Percentiles rank a stretch among this genome's conserved stretches.
phyloP scores from a whole-genome alignment of 768 basidiomycete genomes.

The Paxillus ammoniavirescens region DNA sequence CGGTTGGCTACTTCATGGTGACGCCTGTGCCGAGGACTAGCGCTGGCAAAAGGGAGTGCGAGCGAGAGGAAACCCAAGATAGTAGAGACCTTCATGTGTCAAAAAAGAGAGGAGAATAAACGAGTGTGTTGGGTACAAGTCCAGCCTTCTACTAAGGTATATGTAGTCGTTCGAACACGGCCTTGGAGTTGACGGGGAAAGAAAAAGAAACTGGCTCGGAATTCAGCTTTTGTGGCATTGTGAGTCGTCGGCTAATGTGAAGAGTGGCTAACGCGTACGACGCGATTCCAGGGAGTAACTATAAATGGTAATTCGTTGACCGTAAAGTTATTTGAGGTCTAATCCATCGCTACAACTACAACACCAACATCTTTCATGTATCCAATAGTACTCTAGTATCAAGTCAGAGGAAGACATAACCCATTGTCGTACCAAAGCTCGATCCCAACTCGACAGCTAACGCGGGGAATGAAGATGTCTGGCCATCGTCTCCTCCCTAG shows the following conservation, averaged over 20 bases:
- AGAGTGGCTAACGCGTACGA: background rate
- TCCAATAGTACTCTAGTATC: too few relatives aligned
- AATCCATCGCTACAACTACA: too few relatives aligned
- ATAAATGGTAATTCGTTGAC: too few relatives aligned
- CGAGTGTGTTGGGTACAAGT: slow-evolving; percentile 6
- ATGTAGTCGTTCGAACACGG: background rate
- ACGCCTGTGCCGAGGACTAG: slow-evolving; percentile 28
- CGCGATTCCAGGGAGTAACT: too few relatives aligned
- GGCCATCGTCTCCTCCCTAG: too few relatives aligned
- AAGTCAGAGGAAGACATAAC: too few relatives aligned
- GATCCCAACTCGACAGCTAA: too few relatives aligned
- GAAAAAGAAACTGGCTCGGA: background rate
- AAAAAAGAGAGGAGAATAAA: background rate
- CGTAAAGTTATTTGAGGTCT: too few relatives aligned
- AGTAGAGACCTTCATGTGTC: slow-evolving; percentile 26
- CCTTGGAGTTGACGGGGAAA: background rate
- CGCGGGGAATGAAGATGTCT: too few relatives aligned
- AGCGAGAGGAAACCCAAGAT: slow-evolving; percentile 35
- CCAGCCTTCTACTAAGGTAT: slow-evolving; percentile 2
- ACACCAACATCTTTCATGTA: too few relatives aligned
- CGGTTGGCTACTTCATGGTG: slow-evolving; percentile 49
- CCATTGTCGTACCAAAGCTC: too few relatives aligned
- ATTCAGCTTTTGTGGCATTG: slow-evolving; percentile 2
- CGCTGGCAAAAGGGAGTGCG: slow-evolving; percentile 33
- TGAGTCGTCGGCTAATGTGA: slow-evolving; percentile 22